These are phyloP conservation scores for Cucurbita ficifolia DNA, from an alignment of 306 rosid genomes.

Conservation along the genomic window DNA sequence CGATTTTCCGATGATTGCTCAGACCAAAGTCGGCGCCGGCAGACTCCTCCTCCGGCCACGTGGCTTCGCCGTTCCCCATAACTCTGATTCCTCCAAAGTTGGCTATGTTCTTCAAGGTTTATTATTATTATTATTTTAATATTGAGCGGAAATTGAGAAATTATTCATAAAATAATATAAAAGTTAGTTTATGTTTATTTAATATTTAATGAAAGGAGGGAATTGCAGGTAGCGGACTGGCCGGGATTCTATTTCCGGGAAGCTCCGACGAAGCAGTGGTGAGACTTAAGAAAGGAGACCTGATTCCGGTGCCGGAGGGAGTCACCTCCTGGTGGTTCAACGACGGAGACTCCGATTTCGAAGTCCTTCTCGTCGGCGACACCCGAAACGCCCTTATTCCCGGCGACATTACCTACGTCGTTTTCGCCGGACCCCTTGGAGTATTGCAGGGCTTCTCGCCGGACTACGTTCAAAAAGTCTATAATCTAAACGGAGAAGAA, in stretches of 20 bases:
- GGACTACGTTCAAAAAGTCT: constrained; percentile 20
- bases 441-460: constrained; percentile 26
- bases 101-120: constrained; percentile 2
- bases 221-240: constrained; percentile 28
- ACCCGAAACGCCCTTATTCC: constrained; percentile 25
- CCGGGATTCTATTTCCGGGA: constrained; percentile 22
- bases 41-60: neutral
- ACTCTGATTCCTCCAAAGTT: neutral
- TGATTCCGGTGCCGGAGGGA: constrained; percentile 39
- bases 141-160: no score
- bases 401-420: constrained; percentile 34
- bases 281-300: constrained; percentile 35
- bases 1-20: neutral
- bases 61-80: constrained; percentile 4
- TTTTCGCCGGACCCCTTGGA: constrained; percentile 28
- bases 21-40: constrained; percentile 1
- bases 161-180: no score
- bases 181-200: no score
- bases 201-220: no score
- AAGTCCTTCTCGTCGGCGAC: constrained; percentile 30
- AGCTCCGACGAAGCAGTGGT: constrained; percentile 25
- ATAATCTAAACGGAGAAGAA: constrained; percentile 14
- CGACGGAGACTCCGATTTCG: constrained; percentile 28
- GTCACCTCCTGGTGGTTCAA: constrained; percentile 69
- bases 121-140: no score